Evolutionary conservation across 768 basidiomycete species (phyloP), one percentile per base, ranked within the genome.

Genomic region (Suillus alpinus): DNA sequence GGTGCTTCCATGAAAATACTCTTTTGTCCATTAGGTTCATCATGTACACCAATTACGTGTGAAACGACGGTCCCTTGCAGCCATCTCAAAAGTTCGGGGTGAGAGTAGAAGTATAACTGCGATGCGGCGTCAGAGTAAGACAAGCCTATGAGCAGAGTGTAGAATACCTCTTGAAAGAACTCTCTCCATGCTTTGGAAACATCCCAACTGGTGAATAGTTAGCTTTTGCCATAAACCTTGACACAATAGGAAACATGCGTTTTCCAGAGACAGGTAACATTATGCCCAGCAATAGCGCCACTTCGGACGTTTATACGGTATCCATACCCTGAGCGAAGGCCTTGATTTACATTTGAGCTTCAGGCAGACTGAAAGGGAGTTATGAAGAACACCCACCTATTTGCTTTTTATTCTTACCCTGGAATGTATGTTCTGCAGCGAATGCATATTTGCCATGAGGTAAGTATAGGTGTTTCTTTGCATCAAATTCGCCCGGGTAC

Each of bases 51-150:
- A 31, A 67, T 62, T 20, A 70, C 52, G 32, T 34, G 53, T 4
- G 69, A 59, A 31, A 70, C 63, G 49, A 56, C 39, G 41, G 36
- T 37, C n/a, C 69, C 70, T 51, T 70, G 69, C 6, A 71, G 64
- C n/a, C 55, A 61, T 34, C 67, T 62, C 13, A 70, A 58, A 26
- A 66, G 61, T 13, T 62, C 44, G 14, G 59, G 56, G 46, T 66
- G 59, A 10, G 64, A 60, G 50, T 65, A 63, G 47, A 69, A 44
- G 23, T 60, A 68, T 14, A 67, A 23, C 67, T 68, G 46, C 46
- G 20, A 52, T 14, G 8, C 31, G 23, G 12, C 20, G n/a, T 58
- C 20, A 46, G 23, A 43, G 10, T 20, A 26, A 46, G 1, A 10
- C 14, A 41, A 26, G 1, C 1, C 4, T 26, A 23, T 47, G 32